Base-by-base conservation (phyloP, 1,139 yeast species). In the Pichia sp. region DNA sequence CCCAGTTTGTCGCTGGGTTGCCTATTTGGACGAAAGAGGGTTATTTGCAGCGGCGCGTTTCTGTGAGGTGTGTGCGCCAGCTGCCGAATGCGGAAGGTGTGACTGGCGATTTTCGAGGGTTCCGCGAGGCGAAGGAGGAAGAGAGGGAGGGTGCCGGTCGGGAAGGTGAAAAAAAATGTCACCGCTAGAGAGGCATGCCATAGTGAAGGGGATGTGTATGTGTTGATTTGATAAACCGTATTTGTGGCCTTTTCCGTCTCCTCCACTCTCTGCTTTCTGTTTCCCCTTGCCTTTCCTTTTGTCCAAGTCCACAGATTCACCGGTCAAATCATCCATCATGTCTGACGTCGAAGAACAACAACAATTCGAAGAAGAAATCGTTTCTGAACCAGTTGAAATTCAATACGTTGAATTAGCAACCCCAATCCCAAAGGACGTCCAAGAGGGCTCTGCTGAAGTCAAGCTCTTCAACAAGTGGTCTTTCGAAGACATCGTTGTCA, bases 401-500 rank as follows among this genome's bases (percentile, higher is more conserved):
- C 56, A 84, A 75, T 81, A 85, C 70, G 91, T 87, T 73, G 90
- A 84, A 75, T 84, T 87, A 78, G 95, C 95, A 70, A 92, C 97
- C 69, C 81, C 92, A 72, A 91, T 93, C 76, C 98, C 99, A 79
- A 90, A 88, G 77, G 97, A 90, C 58, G 90, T 95, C 72, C 95
- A 90, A 80, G 90, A 87, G 76, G 97, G 96, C 77, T 92, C 92
- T 75, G 86, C 84, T 74, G 96, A 90, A 81, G 87, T 95, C 78
- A 93, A 91, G 81, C 87, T 93, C 75, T 93, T 93, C 95, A 93
- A 93, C 96, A 93, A 92, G 81, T 93, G 99, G 99, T 85, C 97
- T 68, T 93, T 89, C 75, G 96, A 91, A 78, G 98, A 89, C 64
- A 93, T 95, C 73, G 95, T 92, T 78, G 88, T 95, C 72, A 91